Evolutionary conservation across 306 rosid genomes (phyloP).

Genomic region (Geum urbanum): DNA sequence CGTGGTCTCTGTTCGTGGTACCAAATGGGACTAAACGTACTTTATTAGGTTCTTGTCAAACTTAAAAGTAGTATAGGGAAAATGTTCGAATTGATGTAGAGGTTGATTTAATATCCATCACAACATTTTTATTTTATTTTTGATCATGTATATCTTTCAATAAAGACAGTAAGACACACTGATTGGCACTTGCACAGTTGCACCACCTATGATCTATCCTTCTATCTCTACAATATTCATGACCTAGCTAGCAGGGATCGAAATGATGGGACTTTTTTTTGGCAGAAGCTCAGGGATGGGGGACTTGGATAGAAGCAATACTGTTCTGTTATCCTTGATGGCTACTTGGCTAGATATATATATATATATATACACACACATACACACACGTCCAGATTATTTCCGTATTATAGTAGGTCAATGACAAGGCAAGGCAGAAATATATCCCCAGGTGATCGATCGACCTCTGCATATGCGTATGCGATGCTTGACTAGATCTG

Average conservation of each 20-base stretch:
- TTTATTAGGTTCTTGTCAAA: constrained; percentile 6
- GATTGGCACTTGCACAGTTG: constrained; percentile 1
- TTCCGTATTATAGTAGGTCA: background rate
- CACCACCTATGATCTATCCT: no score
- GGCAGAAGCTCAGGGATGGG: no score
- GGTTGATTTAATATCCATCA: background rate
- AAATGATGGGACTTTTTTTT: no score
- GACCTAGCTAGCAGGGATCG: background rate
- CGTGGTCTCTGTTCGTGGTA: background rate
- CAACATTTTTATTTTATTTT: background rate
- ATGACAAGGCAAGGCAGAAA: background rate
- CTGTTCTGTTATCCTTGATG: background rate
- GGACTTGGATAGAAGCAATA: background rate
- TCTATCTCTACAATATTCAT: constrained; percentile 6
- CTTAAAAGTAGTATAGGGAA: background rate
- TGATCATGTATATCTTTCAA: background rate
- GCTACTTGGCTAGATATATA: no score
- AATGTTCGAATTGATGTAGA: background rate
- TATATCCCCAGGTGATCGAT: background rate
- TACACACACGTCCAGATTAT: no score
- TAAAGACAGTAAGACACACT: background rate
- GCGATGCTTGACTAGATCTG: background rate
- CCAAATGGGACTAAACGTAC: background rate
- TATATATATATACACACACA: no score
- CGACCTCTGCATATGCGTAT: background rate